Base-by-base conservation (phyloP, 495 filamentous ascomycete species). In the Penicillium bialowiezense region DNA sequence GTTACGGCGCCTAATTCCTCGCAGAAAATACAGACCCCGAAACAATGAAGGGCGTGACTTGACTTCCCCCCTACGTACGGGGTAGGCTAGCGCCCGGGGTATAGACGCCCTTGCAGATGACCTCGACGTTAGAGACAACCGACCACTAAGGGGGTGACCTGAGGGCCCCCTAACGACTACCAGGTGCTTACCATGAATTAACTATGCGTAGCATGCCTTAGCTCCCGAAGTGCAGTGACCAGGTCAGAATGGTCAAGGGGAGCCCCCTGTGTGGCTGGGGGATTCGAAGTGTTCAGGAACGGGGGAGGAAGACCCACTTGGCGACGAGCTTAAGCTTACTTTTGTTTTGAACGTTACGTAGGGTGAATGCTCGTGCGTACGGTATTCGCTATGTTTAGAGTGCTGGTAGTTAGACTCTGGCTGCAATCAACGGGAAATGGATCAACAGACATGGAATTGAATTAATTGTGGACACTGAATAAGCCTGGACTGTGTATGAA, bases 1-100 rank as follows among this genome's bases (percentile, higher is more conserved):
- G 41, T 52, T 59, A 28, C 37, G 44, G 43, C 52, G 21, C 17
- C 18, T 38, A 55, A 57, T 56, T 62, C 50, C 41, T 60, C 13
- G 21, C 41, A 41, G 54, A 51, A 49, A 48, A 18, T 35, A 53
- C 44, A 49, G 51, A 47, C 37, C 31, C 26, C 10, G 21, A 51
- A 62, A 55, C 52, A 59, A 62, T 62, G 55, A 52, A 59, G 59
- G 59, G 55, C 48, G 49, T 24, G 33, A 9, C n/a, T 39, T 18
- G 20, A 38, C 8, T 35, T 26, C 23, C 40, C 49, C 46, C 49
- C 44, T 59, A 34, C 43, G 44, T 29, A n/a, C 41, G 34, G 41
- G 9, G 9, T 15, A 21, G 29, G 8, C 50, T 5, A 41, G 42
- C 37, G 48, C 23, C 44, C 21, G 41, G n/a, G 24, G 44, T 46